Percentiles rank a stretch among this genome's conserved stretches.
phyloP scores from a whole-genome alignment of 345 rosid species.

The Syzygium aqueum region DNA sequence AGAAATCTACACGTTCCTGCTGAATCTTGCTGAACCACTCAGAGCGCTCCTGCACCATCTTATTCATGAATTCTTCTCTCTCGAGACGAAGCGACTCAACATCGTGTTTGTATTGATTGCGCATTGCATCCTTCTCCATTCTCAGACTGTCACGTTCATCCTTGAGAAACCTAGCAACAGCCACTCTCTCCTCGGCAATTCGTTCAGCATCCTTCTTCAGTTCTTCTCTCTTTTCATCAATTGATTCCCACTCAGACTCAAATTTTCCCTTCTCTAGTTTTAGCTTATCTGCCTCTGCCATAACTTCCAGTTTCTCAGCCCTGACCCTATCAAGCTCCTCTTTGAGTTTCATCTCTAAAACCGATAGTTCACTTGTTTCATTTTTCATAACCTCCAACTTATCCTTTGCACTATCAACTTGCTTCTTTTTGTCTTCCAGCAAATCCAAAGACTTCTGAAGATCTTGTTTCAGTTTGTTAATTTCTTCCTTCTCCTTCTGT shows the following conservation, averaged over 20 bases:
- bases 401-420: constrained; percentile 52
- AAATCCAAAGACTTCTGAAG: constrained; percentile 51
- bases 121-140: constrained; percentile 60
- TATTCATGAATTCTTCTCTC: constrained; percentile 78
- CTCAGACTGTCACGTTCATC: constrained; percentile 71
- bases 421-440: constrained; percentile 62
- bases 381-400: constrained; percentile 68
- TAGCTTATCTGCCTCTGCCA: constrained; percentile 73
- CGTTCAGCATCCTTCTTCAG: constrained; percentile 48
- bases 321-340: constrained; percentile 86
- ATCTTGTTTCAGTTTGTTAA: constrained; percentile 45
- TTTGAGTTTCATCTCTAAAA: constrained; percentile 73
- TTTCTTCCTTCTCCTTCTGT: constrained; percentile 54
- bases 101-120: constrained; percentile 52
- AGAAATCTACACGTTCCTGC: constrained; percentile 69
- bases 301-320: constrained; percentile 65
- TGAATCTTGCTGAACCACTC: constrained; percentile 86
- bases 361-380: constrained; percentile 67
- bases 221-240: constrained; percentile 88
- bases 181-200: constrained; percentile 52
- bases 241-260: constrained; percentile 90
- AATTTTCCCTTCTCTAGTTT: constrained; percentile 72
- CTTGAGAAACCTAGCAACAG: constrained; percentile 58
- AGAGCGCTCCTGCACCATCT: constrained; percentile 67
- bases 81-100: constrained; percentile 61